A percentile compares a stretch with the other conserved stretches of the same genome.
Conservation (phyloP, 306 rosid species). For the Alnus rubra region DNA sequence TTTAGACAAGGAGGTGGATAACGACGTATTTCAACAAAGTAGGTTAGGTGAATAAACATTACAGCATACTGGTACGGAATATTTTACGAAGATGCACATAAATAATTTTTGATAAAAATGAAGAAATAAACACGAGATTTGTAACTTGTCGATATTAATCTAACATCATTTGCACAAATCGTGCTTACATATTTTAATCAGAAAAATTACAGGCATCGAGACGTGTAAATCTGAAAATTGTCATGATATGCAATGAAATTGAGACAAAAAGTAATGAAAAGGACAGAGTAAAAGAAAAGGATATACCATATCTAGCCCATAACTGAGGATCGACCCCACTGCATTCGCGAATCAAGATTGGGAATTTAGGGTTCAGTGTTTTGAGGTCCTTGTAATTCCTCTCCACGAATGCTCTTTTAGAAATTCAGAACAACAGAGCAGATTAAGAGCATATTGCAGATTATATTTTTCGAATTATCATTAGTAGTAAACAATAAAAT, state of each 20-base stretch:
- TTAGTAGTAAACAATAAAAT: not conserved
- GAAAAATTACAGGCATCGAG: too few relatives aligned
- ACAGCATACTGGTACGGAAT: not conserved
- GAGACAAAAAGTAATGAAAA: conserved; percentile 15
- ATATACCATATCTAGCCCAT: conserved; percentile 96
- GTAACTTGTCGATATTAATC: not conserved
- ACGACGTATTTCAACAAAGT: not conserved
- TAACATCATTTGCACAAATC: not conserved
- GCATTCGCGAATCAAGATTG: conserved; percentile 92
- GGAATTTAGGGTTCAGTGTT: conserved; percentile 78
- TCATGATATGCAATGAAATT: not conserved
- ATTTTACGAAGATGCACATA: not conserved
- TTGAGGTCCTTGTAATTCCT: conserved; percentile 83
- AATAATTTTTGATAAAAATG: not conserved
- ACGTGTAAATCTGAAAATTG: not conserved
- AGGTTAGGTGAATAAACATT: not conserved
- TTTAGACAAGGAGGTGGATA: not conserved
- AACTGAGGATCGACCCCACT: conserved; percentile 81
- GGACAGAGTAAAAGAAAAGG: conserved; percentile 3
- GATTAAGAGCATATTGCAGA: not conserved
- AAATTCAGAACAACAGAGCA: conserved; percentile 9
- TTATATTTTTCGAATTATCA: conserved; percentile 8
- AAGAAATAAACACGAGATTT: not conserved
- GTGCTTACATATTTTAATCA: not conserved
- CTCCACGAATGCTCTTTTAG: conserved; percentile 75